phyloP scores from a whole-genome alignment of 495 filamentous ascomycete genomes.

The Podospora comata region DNA sequence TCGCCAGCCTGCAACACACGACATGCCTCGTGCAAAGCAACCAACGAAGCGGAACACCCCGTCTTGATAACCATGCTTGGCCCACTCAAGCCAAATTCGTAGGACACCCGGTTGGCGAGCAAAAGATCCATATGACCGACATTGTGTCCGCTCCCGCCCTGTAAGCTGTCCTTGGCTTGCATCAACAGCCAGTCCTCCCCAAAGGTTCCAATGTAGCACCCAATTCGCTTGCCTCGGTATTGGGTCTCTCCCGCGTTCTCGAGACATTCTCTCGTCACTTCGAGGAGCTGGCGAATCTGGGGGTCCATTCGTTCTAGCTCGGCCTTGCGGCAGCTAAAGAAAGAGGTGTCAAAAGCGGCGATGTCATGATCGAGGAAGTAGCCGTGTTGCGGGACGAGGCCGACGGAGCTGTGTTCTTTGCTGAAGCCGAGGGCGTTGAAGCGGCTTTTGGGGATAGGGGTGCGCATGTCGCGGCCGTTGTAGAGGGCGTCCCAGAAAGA shows the following conservation, averaged over 20 bases:
- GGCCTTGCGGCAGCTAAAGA: conserved; percentile 41
- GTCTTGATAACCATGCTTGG: conserved; percentile 43
- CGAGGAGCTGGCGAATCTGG: conserved; percentile 50
- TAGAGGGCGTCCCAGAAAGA: conserved; percentile 46
- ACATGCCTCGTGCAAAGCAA: conserved; percentile 40
- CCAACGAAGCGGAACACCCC: conserved; percentile 45
- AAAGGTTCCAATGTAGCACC: conserved; percentile 49
- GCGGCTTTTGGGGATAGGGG: conserved; percentile 34
- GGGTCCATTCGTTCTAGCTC: conserved; percentile 50
- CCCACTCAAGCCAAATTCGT: conserved; percentile 45
- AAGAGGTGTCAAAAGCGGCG: conserved; percentile 28
- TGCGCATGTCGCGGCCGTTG: conserved; percentile 37
- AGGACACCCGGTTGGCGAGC: conserved; percentile 51
- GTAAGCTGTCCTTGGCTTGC: conserved; percentile 19
- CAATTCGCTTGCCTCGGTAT: conserved; percentile 44
- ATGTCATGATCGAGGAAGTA: conserved; percentile 36
- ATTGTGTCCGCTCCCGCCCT: conserved; percentile 14
- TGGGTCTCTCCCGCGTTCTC: conserved; percentile 47
- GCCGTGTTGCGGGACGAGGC: conserved; percentile 5
- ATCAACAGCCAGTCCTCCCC: conserved; percentile 36
- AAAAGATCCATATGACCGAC: conserved; percentile 21
- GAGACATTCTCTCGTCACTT: conserved; percentile 47
- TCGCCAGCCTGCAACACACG: conserved; percentile 44
- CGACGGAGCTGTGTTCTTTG: neutral
- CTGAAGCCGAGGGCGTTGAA: conserved; percentile 40